phyloP scores from a whole-genome alignment of 164 flowering plant genomes.

The Nymphaea thermarum region DNA sequence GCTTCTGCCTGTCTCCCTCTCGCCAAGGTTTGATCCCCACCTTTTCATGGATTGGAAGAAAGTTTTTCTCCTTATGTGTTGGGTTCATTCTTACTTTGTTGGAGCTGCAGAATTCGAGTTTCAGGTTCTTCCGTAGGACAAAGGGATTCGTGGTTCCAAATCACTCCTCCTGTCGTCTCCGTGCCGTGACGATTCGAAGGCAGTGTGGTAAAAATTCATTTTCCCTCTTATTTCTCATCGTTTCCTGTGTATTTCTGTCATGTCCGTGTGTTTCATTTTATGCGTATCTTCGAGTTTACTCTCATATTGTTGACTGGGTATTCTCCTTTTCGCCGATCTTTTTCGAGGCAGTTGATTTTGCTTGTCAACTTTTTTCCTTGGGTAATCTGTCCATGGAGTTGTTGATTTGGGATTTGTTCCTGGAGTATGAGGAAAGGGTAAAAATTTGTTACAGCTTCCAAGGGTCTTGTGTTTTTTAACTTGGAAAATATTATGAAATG shows the following conservation, averaged over 20 bases:
- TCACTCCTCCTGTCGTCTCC: not conserved
- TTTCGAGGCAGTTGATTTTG: not conserved
- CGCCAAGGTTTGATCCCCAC: not conserved
- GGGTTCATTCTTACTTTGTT: not conserved
- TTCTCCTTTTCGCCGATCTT: not conserved
- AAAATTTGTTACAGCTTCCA: too few species aligned
- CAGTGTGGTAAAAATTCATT: not conserved
- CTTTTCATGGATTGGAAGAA: not conserved
- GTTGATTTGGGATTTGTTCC: too few species aligned
- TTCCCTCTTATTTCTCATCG: not conserved
- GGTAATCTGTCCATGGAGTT: too few species aligned
- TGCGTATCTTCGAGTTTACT: not conserved
- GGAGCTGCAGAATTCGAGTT: not conserved
- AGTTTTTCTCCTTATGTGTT: not conserved
- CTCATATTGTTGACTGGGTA: not conserved
- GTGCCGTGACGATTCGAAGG: not conserved
- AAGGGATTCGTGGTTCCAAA: not conserved
- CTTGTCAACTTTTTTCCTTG: not conserved
- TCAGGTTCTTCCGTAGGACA: not conserved
- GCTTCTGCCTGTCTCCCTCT: not conserved
- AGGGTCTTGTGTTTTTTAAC: too few species aligned
- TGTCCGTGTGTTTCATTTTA: not conserved
- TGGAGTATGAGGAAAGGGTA: too few species aligned
- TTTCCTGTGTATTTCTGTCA: not conserved
- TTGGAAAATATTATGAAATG: too few species aligned